Evolutionary conservation across 2,329 filamentous ascomycete genomes (phyloP), one percentile per base, ranked within the genome.

Genomic region (Scytalidium lignicola): DNA sequence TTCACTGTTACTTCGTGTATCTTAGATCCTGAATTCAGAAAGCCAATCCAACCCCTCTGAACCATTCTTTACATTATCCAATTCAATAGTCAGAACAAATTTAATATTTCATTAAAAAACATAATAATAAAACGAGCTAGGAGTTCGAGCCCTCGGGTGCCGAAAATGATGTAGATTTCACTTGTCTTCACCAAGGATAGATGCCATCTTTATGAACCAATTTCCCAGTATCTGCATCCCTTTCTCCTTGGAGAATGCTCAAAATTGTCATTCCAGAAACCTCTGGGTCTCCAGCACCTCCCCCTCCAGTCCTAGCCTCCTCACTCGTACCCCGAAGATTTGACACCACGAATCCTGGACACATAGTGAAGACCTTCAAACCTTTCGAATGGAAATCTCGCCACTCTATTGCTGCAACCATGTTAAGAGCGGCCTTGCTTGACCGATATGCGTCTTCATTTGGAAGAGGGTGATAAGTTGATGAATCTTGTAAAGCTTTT

Each of bases 211-310:
- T 53, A 9, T 51, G 43, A 28, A 53, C 44, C 15, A 57, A 45
- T 19, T 43, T 50, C 3, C 54, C 55, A 23, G 48, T 50, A 42
- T 58, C 56, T 26, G 40, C 46, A 48, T 59, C 57, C 21, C 54
- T 22, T 41, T 54, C 45, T 12, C 56, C 57, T 15, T 42, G 19
- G 5, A 59, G 20, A 26, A 58, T 67, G 43, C 59, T 56, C 45
- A 60, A 57, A 12, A 74, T 58, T 9, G 71, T 62, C 44, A 59
- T 49, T 2, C 68, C 71, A 8, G 66, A 66, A n/a, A 65, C 29
- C 23, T 64, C 57, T 1, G 62, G 59, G 48, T 72, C 57, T 23
- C 59, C 58, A 19, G 59, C 62, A 8, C 17, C 42, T 3, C 61
- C 60, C 12, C 54, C 43, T 2, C 49, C 58, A 47, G 21, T 59